Evolutionary conservation across 768 basidiomycete genomes (phyloP), one percentile per base, ranked within the genome.

Genomic region (Lentinula aciculospora): DNA sequence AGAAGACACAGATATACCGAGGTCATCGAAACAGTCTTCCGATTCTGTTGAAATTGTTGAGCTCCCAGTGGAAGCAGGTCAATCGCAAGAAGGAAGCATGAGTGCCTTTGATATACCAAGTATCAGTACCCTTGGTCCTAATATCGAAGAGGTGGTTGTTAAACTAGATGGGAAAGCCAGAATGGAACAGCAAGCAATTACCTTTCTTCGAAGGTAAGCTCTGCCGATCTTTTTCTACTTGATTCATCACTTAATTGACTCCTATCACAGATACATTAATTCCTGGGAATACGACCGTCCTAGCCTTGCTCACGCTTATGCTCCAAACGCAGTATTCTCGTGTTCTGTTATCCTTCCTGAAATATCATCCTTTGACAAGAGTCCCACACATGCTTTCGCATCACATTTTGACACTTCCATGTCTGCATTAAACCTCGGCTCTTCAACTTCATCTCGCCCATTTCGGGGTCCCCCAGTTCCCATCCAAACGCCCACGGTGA

Each of bases 221-320:
- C 23, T 53, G 42, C 9, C 13, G 32, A 9, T 10, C 5, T 49
- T 31, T 13, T 28, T 28, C 19, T 49, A 37, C 49, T 32, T 6
- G 47, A 32, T 21, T 31, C 15, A 1, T 3, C 19, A 17, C 49
- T 51, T 2, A 27, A 34, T 7, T 9, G 4, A 3, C 32, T 36
- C 27, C 1, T 36, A 5, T 25, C n/a, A n/a, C 21, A 53, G 51
- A 36, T 53, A 53, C 21, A 53, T 53, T 23, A 32, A 36, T 7
- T 19, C 51, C 15, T 53, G 51, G 51, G 51, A 53, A 39, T 53
- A 53, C 25, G 36, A 53, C 36, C 51, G 51, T 23, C 12, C 19
- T 4, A 25, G 21, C 4, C 34, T 53, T 15, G 21, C 21, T 36
- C 19, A 15, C 3, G 37, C 51, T 8, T 53, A 53, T 23, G 36